Conservation (phyloP, 1,139 yeast genomes). For the Suhomyces bokatorum region DNA sequence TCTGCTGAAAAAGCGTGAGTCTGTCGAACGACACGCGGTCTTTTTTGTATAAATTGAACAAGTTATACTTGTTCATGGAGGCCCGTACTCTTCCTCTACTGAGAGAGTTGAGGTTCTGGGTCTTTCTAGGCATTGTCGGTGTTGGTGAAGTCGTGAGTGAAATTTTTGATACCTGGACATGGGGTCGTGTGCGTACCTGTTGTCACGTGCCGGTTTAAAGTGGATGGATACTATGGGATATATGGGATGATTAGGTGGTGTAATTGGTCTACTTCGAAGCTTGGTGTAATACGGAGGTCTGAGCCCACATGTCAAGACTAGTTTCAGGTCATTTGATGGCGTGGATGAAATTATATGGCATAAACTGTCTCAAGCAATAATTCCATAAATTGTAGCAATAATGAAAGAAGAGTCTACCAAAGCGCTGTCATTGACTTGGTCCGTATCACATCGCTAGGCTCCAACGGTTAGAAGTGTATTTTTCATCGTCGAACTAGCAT, state of each 20-base stretch:
- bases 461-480: no score
- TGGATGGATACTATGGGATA: background rate
- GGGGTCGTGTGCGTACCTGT: background rate
- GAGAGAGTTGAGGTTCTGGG: conserved; percentile 57
- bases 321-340: no score
- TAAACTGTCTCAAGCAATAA: no score
- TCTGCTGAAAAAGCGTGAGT: conserved; percentile 79
- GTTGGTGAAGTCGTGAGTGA: conserved; percentile 4
- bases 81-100: conserved; percentile 79
- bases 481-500: no score
- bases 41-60: conserved; percentile 82
- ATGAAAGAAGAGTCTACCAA: no score
- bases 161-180: conserved; percentile 4
- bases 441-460: no score
- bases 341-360: no score
- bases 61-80: conserved; percentile 88
- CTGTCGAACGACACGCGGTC: conserved; percentile 52
- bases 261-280: background rate
- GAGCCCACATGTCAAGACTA: no score
- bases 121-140: conserved; percentile 59
- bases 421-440: no score
- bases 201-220: background rate
- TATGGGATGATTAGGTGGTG: background rate
- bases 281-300: no score
- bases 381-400: no score